A percentile compares a stretch with the other conserved stretches of the same genome.
These are phyloP conservation scores for Rhizophora apiculata DNA, from an alignment of 345 rosid species.

Conservation along the genomic window DNA sequence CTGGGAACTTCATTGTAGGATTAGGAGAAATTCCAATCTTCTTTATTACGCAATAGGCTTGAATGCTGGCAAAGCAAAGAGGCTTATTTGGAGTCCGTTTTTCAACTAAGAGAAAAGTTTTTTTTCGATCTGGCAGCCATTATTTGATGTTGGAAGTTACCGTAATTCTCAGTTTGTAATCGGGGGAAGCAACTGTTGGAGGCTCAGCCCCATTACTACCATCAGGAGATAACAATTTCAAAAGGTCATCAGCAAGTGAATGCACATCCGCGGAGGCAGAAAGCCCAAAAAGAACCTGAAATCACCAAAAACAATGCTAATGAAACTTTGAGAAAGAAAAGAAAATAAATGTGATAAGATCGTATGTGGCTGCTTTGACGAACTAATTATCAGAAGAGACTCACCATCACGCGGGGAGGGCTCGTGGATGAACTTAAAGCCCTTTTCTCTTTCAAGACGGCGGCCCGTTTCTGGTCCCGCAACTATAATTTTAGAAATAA, in stretches of 20 bases:
- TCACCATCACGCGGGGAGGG: conserved; percentile 79
- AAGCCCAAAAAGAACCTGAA: conserved; percentile 81
- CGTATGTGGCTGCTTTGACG: neutral
- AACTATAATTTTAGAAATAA: conserved; percentile 35
- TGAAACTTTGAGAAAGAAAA: neutral
- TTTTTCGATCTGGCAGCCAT: too few relatives aligned
- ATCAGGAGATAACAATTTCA: conserved; percentile 44
- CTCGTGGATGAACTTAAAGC: conserved; percentile 53
- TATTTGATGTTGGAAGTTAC: conserved; percentile 34
- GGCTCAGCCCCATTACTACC: conserved; percentile 31
- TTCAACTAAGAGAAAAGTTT: too few relatives aligned
- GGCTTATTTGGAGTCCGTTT: too few relatives aligned
- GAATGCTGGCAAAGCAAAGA: too few relatives aligned
- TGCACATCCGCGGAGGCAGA: conserved; percentile 54
- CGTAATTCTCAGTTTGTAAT: conserved; percentile 66
- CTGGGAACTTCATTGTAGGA: too few relatives aligned
- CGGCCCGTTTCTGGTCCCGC: conserved; percentile 78
- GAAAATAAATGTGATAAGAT: neutral
- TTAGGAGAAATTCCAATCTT: too few relatives aligned
- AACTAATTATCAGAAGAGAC: conserved; percentile 19
- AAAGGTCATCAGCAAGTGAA: conserved; percentile 58
- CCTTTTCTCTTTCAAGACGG: conserved; percentile 72
- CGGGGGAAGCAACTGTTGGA: conserved; percentile 60
- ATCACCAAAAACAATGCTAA: conserved; percentile 3
- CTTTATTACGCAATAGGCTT: too few relatives aligned